Evolutionary conservation across 768 basidiomycete species (phyloP).

Genomic region (Mrakia gelida): DNA sequence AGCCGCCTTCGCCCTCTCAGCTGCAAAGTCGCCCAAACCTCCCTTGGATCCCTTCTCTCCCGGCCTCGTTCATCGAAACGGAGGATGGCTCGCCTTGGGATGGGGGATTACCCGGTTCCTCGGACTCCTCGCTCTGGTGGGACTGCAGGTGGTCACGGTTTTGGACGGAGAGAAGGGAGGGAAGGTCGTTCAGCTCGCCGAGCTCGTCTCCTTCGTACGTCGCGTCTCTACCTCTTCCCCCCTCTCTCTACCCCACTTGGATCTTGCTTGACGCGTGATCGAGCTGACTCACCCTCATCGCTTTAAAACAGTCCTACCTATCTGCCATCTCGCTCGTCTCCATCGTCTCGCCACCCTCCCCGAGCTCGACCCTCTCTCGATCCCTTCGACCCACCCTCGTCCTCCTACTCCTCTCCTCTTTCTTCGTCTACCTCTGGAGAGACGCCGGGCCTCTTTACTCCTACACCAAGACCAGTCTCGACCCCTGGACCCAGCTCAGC

Average conservation of each 20-base stretch:
- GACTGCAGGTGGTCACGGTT: background rate
- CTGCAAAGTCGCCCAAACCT: background rate
- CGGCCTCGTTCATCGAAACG: constrained; percentile 2
- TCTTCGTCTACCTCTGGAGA: constrained; percentile 1
- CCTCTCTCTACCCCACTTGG: background rate
- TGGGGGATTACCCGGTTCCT: constrained; percentile 14
- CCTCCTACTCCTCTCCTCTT: constrained; percentile 7
- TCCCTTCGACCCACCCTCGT: background rate
- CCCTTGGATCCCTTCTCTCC: background rate
- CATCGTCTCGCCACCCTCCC: constrained; percentile 4
- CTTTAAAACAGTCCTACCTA: background rate
- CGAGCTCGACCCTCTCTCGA: background rate
- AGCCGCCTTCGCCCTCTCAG: background rate
- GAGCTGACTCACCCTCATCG: no score
- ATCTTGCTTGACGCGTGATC: no score
- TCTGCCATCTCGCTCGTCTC: constrained; percentile 1
- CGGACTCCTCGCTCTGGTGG: constrained; percentile 11
- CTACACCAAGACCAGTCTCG: background rate
- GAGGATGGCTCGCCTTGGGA: constrained; percentile 7
- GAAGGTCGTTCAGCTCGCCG: background rate
- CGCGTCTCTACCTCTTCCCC: background rate
- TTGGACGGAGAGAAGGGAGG: background rate
- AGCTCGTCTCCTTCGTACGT: constrained; percentile 6
- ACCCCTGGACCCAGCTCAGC: background rate
- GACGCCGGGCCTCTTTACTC: background rate